Percentiles rank a stretch among this genome's conserved stretches.
Conservation (phyloP, 1,139 yeast species). For the Nakaseomyces glabratus region DNA sequence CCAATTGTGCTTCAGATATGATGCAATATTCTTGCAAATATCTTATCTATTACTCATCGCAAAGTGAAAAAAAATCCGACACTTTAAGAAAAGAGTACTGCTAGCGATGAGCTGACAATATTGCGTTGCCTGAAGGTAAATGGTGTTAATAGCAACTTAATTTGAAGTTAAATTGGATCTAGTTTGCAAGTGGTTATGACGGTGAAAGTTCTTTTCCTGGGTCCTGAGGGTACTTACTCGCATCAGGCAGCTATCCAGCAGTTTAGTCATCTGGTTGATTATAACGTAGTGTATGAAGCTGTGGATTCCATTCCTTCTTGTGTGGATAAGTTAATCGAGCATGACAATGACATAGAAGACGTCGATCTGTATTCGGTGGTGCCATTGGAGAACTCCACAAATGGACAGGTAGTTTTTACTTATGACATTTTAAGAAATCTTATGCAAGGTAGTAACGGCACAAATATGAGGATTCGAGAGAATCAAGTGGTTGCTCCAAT, state of each 20-base stretch:
- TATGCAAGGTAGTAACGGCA: constrained; percentile 29
- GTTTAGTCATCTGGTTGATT: constrained; percentile 37
- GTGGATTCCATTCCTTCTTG: constrained; percentile 53
- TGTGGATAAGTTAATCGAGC: constrained; percentile 39
- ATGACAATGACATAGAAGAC: constrained; percentile 28
- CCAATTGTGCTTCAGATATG: too few species aligned
- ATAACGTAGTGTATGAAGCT: constrained; percentile 25
- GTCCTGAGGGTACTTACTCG: constrained; percentile 87
- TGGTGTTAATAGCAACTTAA: too few species aligned
- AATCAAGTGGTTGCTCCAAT: constrained; percentile 4
- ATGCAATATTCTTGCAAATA: too few species aligned
- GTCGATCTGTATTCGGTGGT: constrained; percentile 66
- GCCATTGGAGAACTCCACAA: constrained; percentile 90
- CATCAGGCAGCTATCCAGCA: constrained; percentile 86
- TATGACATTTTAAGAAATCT: constrained; percentile 72
- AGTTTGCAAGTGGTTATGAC: too few species aligned
- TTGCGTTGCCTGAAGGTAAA: too few species aligned
- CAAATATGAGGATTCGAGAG: constrained; percentile 1
- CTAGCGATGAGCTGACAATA: too few species aligned
- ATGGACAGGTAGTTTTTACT: constrained; percentile 84
- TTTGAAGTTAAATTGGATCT: too few species aligned
- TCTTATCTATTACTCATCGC: too few species aligned
- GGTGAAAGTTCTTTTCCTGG: constrained; percentile 56
- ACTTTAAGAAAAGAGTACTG: too few species aligned
- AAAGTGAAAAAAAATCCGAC: too few species aligned